Percentiles rank a stretch among this genome's conserved stretches.
These are phyloP conservation scores for Colletotrichum sansevieriae DNA, from an alignment of 2,329 filamentous ascomycete genomes.

Conservation along the genomic window DNA sequence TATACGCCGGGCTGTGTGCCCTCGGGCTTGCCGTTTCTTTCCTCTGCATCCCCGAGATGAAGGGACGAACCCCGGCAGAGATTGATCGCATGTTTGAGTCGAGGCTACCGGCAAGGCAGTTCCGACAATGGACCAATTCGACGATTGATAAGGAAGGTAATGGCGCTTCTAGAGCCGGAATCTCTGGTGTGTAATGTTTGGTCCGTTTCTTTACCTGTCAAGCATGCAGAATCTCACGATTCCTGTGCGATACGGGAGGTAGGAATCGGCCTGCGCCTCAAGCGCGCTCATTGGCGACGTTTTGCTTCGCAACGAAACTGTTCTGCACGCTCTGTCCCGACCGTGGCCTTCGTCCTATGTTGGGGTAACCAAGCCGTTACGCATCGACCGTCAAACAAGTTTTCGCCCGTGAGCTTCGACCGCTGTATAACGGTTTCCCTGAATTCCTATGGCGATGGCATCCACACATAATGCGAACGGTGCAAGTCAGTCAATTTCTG, in stretches of 20 bases:
- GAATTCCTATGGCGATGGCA: not conserved
- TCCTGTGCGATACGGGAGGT: not conserved
- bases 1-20: slow-evolving; percentile 54
- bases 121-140: slow-evolving; percentile 43
- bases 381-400: slow-evolving; percentile 23
- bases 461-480: not conserved
- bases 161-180: slow-evolving; percentile 8
- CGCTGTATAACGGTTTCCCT: not conserved
- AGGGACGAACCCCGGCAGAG: slow-evolving; percentile 59
- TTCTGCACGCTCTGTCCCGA: slow-evolving; percentile 8
- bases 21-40: slow-evolving; percentile 55
- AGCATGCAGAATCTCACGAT: slow-evolving; percentile 4
- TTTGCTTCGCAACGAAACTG: slow-evolving; percentile 25
- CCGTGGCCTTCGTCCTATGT: slow-evolving; percentile 20
- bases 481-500: not conserved
- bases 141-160: slow-evolving; percentile 5
- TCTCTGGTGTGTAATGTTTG: slow-evolving; percentile 17
- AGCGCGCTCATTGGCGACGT: slow-evolving; percentile 11
- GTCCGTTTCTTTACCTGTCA: not conserved
- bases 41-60: slow-evolving; percentile 66
- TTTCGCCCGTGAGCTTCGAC: slow-evolving; percentile 17
- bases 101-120: slow-evolving; percentile 47
- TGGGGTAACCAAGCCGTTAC: slow-evolving; percentile 23
- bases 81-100: slow-evolving; percentile 58
- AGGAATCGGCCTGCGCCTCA: slow-evolving; percentile 26